phyloP scores from a whole-genome alignment of 2,329 filamentous ascomycete species.

The Talaromyces verruculosus region DNA sequence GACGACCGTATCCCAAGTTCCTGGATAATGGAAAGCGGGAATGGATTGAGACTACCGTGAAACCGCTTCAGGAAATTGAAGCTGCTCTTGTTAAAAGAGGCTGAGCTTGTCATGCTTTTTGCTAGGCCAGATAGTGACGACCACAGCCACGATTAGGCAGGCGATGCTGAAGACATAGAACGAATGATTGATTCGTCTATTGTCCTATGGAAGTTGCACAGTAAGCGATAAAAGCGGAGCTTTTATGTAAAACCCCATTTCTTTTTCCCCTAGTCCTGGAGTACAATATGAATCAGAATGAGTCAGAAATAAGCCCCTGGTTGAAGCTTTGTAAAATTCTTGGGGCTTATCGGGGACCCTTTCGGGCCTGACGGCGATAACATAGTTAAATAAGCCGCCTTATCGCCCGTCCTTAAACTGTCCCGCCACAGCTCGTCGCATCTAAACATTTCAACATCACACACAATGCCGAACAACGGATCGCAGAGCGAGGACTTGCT shows the following conservation, averaged over 20 bases:
- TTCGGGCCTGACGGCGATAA: neutral
- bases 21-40: slow-evolving; percentile 47
- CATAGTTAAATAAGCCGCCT: neutral
- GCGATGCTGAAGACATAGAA: neutral
- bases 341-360: slow-evolving; percentile 1
- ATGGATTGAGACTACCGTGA: slow-evolving; percentile 37
- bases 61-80: slow-evolving; percentile 16
- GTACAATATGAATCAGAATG: slow-evolving; percentile 1
- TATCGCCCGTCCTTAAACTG: neutral
- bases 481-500: slow-evolving; percentile 13
- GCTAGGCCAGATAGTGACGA: neutral
- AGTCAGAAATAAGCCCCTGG: neutral
- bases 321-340: neutral
- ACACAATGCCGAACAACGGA: slow-evolving; percentile 18
- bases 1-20: slow-evolving; percentile 56
- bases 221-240: neutral
- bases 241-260: no score
- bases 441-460: neutral
- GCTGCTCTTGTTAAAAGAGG: slow-evolving; percentile 1
- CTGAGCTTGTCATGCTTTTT: neutral
- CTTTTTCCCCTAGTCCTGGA: no score
- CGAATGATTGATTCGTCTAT: neutral
- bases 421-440: slow-evolving; percentile 2
- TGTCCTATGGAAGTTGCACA: neutral
- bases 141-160: neutral